Base-by-base conservation (phyloP, 495 filamentous ascomycete genomes). In the Aspergillus incahuasiensis region DNA sequence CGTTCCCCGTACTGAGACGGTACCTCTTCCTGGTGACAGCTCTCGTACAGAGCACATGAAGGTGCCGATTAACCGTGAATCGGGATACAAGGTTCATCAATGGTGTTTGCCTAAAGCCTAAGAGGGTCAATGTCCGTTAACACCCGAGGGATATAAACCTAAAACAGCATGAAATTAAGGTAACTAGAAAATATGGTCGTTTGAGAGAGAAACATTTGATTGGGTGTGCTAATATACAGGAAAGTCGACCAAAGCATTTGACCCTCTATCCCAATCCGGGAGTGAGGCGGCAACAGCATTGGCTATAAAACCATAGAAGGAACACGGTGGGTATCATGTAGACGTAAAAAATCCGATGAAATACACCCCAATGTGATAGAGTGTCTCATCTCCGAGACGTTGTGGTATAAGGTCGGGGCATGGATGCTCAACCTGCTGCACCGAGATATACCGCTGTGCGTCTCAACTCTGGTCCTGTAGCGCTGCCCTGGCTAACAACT, bases 301-400 rank as follows among this genome's bases (percentile, higher is more conserved):
- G 35, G 47, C 47, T 40, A 21, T 25, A 21, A 21, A 52, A 50
- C 19, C 25, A 35, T 53, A 52, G 19, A 56, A 53, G 30, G 54
- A 55, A 63, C 48, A 59, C 44, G 48, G 44, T 58, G 60, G 60
- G 60, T 63, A 63, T 63, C 60, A 63, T 51, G 43, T 48, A 54
- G 54, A 34, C 28, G 19, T 41, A 39, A 25, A 30, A 54, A 45
- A 45, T 34, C 48, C 52, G 34, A 40, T 47, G 41, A 51, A 13
- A 5, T 22, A 52, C 21, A 35, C 32, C 13, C 22, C 25, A 15
- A 7, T 52, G 20, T 1, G 28, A 8, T 21, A 11, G 19, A 41
- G 22, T 32, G 32, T 7, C 38, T 40, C 16, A n/a, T 19, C 48
- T 1, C 11, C 5, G 30, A 38, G 47, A 15, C 16, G 11, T 38